Evolutionary conservation across 1,284 basidiomycete genomes (phyloP).

Genomic region (Papiliotrema fonsecae): DNA sequence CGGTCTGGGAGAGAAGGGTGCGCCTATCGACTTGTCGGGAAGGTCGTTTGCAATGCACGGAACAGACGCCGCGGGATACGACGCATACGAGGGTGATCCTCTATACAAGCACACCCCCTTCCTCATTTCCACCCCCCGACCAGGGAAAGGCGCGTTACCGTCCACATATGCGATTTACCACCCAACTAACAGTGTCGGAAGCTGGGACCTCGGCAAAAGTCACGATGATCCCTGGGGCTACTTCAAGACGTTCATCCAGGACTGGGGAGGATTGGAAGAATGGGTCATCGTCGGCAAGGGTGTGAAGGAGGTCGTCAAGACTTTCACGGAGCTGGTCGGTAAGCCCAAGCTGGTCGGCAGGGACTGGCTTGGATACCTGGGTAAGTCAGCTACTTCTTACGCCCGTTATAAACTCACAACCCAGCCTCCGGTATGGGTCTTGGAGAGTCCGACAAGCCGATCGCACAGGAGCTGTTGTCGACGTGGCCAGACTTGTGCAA

Average conservation of each 20-base stretch:
- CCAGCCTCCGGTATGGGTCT: constrained; percentile 46
- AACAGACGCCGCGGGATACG: constrained; percentile 48
- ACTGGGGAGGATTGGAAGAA: constrained; percentile 49
- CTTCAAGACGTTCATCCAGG: constrained; percentile 47
- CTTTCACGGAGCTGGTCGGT: constrained; percentile 44
- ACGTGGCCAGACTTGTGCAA: constrained; percentile 47
- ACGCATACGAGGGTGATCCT: constrained; percentile 47
- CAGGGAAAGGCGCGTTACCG: constrained; percentile 16
- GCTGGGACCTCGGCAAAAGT: constrained; percentile 46
- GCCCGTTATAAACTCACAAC: not conserved
- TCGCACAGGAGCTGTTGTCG: constrained; percentile 47
- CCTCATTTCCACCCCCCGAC: constrained; percentile 40
- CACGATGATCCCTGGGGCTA: constrained; percentile 49
- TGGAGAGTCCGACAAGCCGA: constrained; percentile 46
- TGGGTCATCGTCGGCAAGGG: constrained; percentile 45
- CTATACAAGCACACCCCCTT: constrained; percentile 51
- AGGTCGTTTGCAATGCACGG: constrained; percentile 41
- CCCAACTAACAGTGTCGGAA: constrained; percentile 44
- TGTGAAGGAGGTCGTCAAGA: constrained; percentile 37
- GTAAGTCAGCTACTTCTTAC: constrained; percentile 14
- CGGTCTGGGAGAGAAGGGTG: constrained; percentile 49
- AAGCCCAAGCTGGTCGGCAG: constrained; percentile 44
- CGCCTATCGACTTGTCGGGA: constrained; percentile 44
- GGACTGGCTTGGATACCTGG: constrained; percentile 49
- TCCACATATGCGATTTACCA: constrained; percentile 48